Evolutionary conservation across 495 filamentous ascomycete species (phyloP).

Genomic region (Chaetomium tenue): DNA sequence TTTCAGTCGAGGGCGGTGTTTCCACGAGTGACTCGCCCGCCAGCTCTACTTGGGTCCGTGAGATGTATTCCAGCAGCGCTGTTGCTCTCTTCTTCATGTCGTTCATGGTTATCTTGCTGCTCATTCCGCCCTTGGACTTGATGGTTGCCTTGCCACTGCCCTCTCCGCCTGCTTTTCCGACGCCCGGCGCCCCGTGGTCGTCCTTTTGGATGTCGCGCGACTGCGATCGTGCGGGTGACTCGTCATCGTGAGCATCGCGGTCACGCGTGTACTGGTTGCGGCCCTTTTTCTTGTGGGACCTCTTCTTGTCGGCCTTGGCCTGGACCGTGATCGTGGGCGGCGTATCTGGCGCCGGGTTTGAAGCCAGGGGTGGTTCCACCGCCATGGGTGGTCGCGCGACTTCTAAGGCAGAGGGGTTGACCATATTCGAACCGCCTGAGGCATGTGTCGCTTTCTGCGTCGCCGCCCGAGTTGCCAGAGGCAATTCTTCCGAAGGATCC

Average conservation of each 20-base stretch:
- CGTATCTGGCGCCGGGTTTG: constrained; percentile 52
- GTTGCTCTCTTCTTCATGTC: constrained; percentile 87
- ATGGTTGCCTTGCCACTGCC: constrained; percentile 31
- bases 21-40: constrained; percentile 51
- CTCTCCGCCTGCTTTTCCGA: constrained; percentile 24
- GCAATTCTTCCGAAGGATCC: constrained; percentile 59
- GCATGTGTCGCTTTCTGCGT: constrained; percentile 34
- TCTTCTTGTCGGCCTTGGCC: constrained; percentile 38
- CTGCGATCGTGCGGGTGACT: constrained; percentile 64
- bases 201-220: constrained; percentile 59
- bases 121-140: constrained; percentile 45
- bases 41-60: constrained; percentile 85
- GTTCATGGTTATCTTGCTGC: constrained; percentile 75
- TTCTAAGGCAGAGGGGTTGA: constrained; percentile 31
- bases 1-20: constrained; percentile 18
- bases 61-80: constrained; percentile 85
- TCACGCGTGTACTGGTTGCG: constrained; percentile 87
- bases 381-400: constrained; percentile 25
- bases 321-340: constrained; percentile 45
- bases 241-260: constrained; percentile 61
- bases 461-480: constrained; percentile 45
- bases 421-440: constrained; percentile 24
- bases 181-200: constrained; percentile 29
- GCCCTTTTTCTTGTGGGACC: constrained; percentile 67
- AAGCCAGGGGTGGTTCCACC: constrained; percentile 26